Evolutionary conservation across 169 alveolate genomes (phyloP).

Genomic region (Eimeria maxima): DNA sequence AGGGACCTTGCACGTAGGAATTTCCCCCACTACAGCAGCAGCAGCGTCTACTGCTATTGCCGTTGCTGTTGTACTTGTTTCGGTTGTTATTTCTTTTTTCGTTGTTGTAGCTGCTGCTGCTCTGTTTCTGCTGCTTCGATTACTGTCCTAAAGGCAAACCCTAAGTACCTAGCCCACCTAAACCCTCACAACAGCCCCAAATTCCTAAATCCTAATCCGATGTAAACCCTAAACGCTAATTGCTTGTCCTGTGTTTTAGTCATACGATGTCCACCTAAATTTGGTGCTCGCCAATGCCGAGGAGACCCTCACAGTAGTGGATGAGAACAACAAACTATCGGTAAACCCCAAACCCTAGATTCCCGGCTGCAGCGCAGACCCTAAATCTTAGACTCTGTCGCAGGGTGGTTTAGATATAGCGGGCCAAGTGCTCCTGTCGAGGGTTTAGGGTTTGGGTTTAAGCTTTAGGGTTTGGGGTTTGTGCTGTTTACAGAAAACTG

Average conservation of each 20-base stretch:
- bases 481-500: slow-evolving; percentile 82
- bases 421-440: slow-evolving; percentile 32
- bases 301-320: slow-evolving; percentile 89
- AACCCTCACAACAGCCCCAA: not conserved
- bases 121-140: not conserved
- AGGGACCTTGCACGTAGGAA: slow-evolving; percentile 93
- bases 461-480: slow-evolving; percentile 1
- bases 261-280: slow-evolving; percentile 95
- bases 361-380: not conserved
- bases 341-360: slow-evolving; percentile 19
- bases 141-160: not conserved
- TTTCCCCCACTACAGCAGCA: not conserved
- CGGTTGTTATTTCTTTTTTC: not conserved
- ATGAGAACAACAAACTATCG: slow-evolving; percentile 65
- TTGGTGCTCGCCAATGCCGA: slow-evolving; percentile 95
- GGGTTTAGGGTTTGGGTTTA: not conserved
- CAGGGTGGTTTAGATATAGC: too few species aligned
- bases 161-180: not conserved
- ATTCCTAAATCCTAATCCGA: too few species aligned
- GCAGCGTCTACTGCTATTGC: not conserved
- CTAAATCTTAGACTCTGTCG: not conserved
- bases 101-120: slow-evolving; percentile 1
- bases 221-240: not conserved
- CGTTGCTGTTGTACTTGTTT: not conserved
- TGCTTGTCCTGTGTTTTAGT: slow-evolving; percentile 85